These are phyloP conservation scores for Malus hybrid DNA, from an alignment of 331 rosid species.

Conservation along the genomic window DNA sequence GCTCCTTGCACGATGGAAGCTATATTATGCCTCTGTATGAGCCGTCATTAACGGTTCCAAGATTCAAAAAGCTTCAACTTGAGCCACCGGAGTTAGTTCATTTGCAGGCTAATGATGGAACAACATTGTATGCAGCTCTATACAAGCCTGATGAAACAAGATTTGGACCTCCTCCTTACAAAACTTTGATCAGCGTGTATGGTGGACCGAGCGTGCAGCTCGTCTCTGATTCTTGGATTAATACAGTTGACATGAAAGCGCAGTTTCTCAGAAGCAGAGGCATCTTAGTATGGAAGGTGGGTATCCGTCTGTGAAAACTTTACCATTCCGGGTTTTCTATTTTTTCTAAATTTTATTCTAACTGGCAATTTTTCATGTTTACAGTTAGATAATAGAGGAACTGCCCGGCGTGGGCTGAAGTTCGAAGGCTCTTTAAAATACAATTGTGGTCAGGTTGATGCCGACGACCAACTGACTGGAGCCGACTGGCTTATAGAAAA, in stretches of 20 bases:
- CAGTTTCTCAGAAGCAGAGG: slow-evolving; percentile 82
- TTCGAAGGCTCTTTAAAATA: slow-evolving; percentile 66
- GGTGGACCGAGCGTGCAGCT: slow-evolving; percentile 96
- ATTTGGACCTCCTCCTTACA: slow-evolving; percentile 96
- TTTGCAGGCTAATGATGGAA: slow-evolving; percentile 56
- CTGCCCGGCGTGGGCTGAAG: slow-evolving; percentile 78
- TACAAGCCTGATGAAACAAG: slow-evolving; percentile 69
- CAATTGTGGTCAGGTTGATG: slow-evolving; percentile 67
- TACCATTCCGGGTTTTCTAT: background rate
- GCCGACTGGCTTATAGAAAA: slow-evolving; percentile 81
- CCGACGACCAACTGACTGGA: slow-evolving; percentile 83
- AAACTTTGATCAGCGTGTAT: slow-evolving; percentile 79
- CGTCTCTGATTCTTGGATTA: slow-evolving; percentile 73
- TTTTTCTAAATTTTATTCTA: background rate
- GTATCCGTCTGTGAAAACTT: background rate
- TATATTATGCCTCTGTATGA: slow-evolving; percentile 59
- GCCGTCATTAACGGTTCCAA: slow-evolving; percentile 48
- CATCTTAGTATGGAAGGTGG: slow-evolving; percentile 93
- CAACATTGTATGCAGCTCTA: slow-evolving; percentile 61
- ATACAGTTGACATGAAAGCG: slow-evolving; percentile 84
- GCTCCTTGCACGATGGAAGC: slow-evolving; percentile 88
- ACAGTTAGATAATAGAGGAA: slow-evolving; percentile 95
- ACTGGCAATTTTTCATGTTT: background rate
- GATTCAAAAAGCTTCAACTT: slow-evolving; percentile 65
- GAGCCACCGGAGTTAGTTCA: slow-evolving; percentile 71